Evolutionary conservation across 805 yeast species (phyloP).

Genomic region (Starmerella sp.): DNA sequence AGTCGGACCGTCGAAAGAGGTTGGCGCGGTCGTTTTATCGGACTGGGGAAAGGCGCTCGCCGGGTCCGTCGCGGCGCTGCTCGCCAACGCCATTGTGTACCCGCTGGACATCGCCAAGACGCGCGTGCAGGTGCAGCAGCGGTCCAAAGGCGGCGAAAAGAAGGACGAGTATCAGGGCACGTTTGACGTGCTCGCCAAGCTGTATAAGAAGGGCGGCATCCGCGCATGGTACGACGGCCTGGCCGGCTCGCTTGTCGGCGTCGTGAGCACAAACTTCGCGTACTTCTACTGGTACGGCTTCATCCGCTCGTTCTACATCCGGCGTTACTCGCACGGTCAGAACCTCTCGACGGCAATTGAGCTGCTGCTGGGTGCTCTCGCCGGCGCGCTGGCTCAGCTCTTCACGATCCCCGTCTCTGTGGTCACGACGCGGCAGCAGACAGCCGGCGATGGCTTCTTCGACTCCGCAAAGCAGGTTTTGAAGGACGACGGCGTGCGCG

Average conservation of each 20-base stretch:
- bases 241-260: constrained; percentile 52
- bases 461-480: constrained; percentile 41
- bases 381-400: constrained; percentile 71
- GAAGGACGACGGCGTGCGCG: constrained; percentile 52
- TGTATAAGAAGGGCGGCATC: constrained; percentile 47
- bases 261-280: constrained; percentile 67
- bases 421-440: constrained; percentile 50
- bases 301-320: constrained; percentile 46
- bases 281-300: constrained; percentile 82
- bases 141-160: constrained; percentile 11
- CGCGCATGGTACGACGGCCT: constrained; percentile 65
- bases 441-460: constrained; percentile 30
- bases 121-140: constrained; percentile 56
- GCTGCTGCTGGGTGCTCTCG: constrained; percentile 61
- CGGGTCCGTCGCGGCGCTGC: constrained; percentile 71
- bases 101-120: constrained; percentile 74
- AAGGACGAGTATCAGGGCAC: constrained; percentile 40
- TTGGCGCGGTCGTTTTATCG: constrained; percentile 26
- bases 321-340: constrained; percentile 28
- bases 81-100: constrained; percentile 69
- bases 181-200: constrained; percentile 49
- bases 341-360: constrained; percentile 50
- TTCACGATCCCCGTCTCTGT: constrained; percentile 75
- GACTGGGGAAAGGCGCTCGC: constrained; percentile 70
- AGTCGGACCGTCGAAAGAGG: constrained; percentile 11